Percentiles rank a stretch among this genome's conserved stretches.
These are phyloP conservation scores for Austropuccinia psidii DNA, from an alignment of 1,284 basidiomycete species.

Conservation along the genomic window DNA sequence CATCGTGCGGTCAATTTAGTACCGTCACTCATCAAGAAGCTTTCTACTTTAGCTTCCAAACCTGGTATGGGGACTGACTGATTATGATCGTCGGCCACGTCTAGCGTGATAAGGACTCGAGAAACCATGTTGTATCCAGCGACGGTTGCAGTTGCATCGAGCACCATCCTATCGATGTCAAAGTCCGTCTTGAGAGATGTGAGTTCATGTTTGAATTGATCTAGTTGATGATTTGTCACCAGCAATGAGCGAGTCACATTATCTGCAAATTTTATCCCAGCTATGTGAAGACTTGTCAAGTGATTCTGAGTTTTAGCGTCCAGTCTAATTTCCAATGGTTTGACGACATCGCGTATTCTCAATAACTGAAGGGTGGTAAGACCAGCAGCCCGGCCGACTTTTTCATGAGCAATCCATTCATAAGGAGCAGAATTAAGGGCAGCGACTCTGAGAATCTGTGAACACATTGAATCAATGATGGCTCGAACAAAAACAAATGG, in stretches of 20 bases:
- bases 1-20: slow-evolving; percentile 28
- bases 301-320: no score
- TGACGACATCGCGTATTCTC: slow-evolving; percentile 47
- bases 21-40: slow-evolving; percentile 25
- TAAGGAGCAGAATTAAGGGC: slow-evolving; percentile 50
- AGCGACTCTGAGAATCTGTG: slow-evolving; percentile 50
- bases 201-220: slow-evolving; percentile 44
- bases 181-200: slow-evolving; percentile 41
- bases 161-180: slow-evolving; percentile 46
- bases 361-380: slow-evolving; percentile 48
- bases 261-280: slow-evolving; percentile 49
- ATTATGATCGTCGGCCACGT: slow-evolving; percentile 48
- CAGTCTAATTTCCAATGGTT: slow-evolving; percentile 39
- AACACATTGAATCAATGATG: neutral
- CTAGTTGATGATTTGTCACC: slow-evolving; percentile 44
- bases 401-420: slow-evolving; percentile 50
- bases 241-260: slow-evolving; percentile 47
- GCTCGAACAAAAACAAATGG: neutral
- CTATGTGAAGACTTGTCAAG: slow-evolving; percentile 44
- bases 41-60: slow-evolving; percentile 36
- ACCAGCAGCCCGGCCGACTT: slow-evolving; percentile 47
- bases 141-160: slow-evolving; percentile 49
- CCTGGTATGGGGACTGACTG: slow-evolving; percentile 45
- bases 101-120: slow-evolving; percentile 49
- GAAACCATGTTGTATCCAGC: slow-evolving; percentile 52